Evolutionary conservation across 345 rosid species (phyloP).

Genomic region (Euclidium syriacum): DNA sequence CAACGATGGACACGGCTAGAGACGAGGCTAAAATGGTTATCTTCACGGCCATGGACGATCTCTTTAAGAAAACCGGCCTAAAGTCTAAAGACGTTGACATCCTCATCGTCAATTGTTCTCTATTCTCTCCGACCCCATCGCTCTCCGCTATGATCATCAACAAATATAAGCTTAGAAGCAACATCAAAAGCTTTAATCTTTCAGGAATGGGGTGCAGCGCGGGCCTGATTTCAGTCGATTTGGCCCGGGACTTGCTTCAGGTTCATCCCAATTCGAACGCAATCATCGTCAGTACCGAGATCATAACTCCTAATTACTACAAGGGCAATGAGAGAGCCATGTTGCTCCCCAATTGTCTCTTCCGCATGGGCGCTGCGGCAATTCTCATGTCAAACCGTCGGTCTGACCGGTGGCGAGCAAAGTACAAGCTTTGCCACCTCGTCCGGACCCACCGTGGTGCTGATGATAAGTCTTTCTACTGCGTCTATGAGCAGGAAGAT

Average conservation of each 20-base stretch:
- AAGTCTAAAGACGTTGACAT: conserved; percentile 63
- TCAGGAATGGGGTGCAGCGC: conserved; percentile 91
- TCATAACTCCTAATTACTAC: conserved; percentile 67
- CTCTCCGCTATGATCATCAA: conserved; percentile 76
- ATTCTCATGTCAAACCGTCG: conserved; percentile 60
- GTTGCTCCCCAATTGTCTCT: conserved; percentile 76
- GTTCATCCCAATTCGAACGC: conserved; percentile 68
- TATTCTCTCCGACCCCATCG: conserved; percentile 72
- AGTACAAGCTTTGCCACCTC: conserved; percentile 61
- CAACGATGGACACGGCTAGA: conserved; percentile 56
- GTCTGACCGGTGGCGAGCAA: conserved; percentile 53
- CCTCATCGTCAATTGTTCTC: conserved; percentile 69
- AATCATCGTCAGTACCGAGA: conserved; percentile 64
- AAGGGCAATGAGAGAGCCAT: conserved; percentile 68
- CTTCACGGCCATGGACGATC: conserved; percentile 65
- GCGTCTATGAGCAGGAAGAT: conserved; percentile 70
- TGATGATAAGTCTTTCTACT: conserved; percentile 60
- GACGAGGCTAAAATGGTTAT: conserved; percentile 65
- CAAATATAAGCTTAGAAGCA: conserved; percentile 69
- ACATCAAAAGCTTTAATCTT: conserved; percentile 71
- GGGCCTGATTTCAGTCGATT: conserved; percentile 58
- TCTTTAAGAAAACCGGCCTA: conserved; percentile 54
- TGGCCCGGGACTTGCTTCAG: conserved; percentile 69
- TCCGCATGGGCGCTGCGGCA: conserved; percentile 79
- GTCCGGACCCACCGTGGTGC: conserved; percentile 80